Evolutionary conservation across 768 basidiomycete genomes (phyloP).

Genomic region (Leucocoprinus birnbaumii): DNA sequence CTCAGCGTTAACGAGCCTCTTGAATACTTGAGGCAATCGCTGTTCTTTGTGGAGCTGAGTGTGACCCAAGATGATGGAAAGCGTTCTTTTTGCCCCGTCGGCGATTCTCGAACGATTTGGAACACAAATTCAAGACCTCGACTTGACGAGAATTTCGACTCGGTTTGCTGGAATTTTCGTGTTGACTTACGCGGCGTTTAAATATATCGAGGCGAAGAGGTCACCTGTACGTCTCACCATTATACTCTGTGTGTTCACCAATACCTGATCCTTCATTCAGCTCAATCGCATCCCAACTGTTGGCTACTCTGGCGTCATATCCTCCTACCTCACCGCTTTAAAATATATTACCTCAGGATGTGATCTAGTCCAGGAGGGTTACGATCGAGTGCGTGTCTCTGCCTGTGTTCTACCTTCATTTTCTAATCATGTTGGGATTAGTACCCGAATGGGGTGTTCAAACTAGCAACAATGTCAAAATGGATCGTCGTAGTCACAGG

Average conservation of each 20-base stretch:
- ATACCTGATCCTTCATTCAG: neutral
- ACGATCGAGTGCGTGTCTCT: slow-evolving; percentile 5
- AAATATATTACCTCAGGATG: slow-evolving; percentile 7
- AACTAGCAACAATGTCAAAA: slow-evolving; percentile 13
- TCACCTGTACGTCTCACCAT: neutral
- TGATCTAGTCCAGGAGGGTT: slow-evolving; percentile 13
- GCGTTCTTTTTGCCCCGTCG: no score
- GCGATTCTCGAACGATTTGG: neutral
- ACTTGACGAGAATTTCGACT: neutral
- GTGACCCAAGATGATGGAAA: no score
- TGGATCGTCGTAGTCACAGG: slow-evolving; percentile 38
- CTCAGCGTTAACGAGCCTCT: no score
- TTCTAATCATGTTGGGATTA: neutral
- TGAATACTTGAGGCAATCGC: no score
- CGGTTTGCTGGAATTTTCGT: neutral
- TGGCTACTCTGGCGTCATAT: slow-evolving; percentile 9
- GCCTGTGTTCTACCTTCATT: neutral
- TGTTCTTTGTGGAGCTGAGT: no score
- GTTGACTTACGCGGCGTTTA: neutral
- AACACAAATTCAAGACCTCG: neutral
- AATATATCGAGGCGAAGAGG: slow-evolving; percentile 7
- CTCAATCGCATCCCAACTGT: slow-evolving; percentile 13
- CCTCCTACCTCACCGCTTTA: slow-evolving; percentile 12
- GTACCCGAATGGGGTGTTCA: slow-evolving; percentile 14
- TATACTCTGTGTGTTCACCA: neutral